Evolutionary conservation across 1,284 basidiomycete genomes (phyloP).

Genomic region (Sparassis latifolia): DNA sequence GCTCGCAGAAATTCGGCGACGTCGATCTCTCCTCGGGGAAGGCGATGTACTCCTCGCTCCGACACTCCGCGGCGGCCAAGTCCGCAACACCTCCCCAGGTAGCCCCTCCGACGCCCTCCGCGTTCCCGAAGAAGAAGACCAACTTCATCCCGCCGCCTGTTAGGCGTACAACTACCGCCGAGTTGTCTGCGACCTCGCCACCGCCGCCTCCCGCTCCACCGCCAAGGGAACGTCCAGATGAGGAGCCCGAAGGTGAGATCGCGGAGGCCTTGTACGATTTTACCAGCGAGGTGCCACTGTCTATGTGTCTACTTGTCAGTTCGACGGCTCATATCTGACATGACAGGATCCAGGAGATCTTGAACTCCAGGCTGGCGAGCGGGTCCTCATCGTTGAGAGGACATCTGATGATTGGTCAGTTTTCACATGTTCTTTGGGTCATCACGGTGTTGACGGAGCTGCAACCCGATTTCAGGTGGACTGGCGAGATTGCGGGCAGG

Average conservation of each 20-base stretch:
- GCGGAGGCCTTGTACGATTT: constrained; percentile 75
- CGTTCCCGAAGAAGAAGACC: constrained; percentile 40
- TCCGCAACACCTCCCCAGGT: constrained; percentile 26
- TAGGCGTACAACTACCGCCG: constrained; percentile 18
- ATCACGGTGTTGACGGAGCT: background rate
- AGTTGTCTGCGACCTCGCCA: constrained; percentile 24
- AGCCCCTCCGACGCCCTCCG: constrained; percentile 37
- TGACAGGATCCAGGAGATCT: constrained; percentile 63
- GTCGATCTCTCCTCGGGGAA: constrained; percentile 50
- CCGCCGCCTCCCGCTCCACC: constrained; percentile 20
- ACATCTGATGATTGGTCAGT: constrained; percentile 71
- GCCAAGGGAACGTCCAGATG: constrained; percentile 25
- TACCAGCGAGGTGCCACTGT: constrained; percentile 46
- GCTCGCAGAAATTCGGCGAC: constrained; percentile 47
- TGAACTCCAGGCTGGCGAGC: constrained; percentile 43
- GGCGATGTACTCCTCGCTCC: constrained; percentile 43
- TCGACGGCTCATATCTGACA: constrained; percentile 1
- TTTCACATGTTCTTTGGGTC: background rate
- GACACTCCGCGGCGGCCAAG: constrained; percentile 36
- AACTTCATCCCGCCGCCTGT: constrained; percentile 52
- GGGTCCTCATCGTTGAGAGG: constrained; percentile 52
- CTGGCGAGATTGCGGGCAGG: constrained; percentile 56
- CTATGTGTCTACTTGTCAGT: background rate
- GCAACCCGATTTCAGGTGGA: constrained; percentile 51
- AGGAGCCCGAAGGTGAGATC: constrained; percentile 58